Conservation (phyloP, 352 stramenopile genomes). For the Phytophthora sansomeana region DNA sequence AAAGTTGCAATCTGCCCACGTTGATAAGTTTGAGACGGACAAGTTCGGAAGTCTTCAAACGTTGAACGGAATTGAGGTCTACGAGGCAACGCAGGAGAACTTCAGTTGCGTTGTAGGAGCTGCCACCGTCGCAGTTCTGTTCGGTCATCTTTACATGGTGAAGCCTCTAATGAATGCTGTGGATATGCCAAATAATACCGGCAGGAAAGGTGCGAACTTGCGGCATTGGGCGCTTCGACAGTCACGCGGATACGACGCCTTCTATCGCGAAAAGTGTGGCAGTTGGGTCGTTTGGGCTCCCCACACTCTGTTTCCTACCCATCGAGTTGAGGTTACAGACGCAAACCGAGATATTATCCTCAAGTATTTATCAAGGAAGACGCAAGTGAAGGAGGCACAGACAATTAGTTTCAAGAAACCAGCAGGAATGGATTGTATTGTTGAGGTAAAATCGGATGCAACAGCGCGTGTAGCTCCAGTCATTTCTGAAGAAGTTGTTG, state of each 20-base stretch:
- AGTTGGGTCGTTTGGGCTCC: conserved; percentile 60
- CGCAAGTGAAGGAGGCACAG: conserved; percentile 12
- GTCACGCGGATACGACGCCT: conserved; percentile 57
- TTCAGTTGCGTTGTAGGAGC: conserved; percentile 22
- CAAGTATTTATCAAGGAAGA: conserved; percentile 28
- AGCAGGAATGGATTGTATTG: too few relatives aligned
- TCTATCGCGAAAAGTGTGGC: conserved; percentile 43
- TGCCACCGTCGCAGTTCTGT: conserved; percentile 29
- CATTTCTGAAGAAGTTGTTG: conserved; percentile 25
- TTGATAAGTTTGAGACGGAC: conserved; percentile 37
- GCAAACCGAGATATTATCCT: conserved; percentile 25
- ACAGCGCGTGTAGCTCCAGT: too few relatives aligned
- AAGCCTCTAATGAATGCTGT: conserved; percentile 33
- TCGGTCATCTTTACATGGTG: conserved; percentile 47
- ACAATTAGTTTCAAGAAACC: conserved; percentile 35
- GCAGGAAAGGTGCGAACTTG: conserved; percentile 29
- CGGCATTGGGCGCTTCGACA: conserved; percentile 46
- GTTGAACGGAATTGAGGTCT: conserved; percentile 49
- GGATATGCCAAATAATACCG: conserved; percentile 38
- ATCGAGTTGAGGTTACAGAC: conserved; percentile 40
- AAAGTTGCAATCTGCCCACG: conserved; percentile 24
- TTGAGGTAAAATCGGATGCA: background rate
- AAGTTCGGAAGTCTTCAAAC: conserved; percentile 43
- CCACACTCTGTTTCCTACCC: conserved; percentile 50
- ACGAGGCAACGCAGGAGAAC: conserved; percentile 51